A percentile compares a stretch with the other conserved stretches of the same genome.
Conservation (phyloP, 208 protist genomes). For the Acanthamoeba royreba region DNA sequence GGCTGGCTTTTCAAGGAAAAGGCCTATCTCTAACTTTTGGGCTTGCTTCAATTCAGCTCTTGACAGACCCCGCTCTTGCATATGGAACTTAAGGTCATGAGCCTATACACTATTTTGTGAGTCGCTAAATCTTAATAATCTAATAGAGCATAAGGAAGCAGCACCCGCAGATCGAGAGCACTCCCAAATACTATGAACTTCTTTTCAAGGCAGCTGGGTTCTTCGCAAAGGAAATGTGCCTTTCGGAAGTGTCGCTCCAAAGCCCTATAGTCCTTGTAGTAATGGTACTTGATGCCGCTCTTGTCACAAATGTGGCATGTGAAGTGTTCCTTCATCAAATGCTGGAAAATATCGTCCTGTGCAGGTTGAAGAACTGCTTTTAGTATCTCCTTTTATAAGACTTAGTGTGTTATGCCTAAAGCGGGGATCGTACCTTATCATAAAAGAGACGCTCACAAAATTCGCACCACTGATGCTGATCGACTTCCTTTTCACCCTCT, state of each 20-base stretch:
- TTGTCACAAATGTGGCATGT: slow-evolving; percentile 11
- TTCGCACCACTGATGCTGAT: neutral
- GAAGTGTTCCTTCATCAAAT: neutral
- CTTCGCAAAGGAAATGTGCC: slow-evolving; percentile 22
- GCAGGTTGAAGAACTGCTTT: neutral
- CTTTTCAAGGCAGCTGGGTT: neutral
- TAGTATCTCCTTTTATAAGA: neutral
- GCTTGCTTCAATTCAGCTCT: neutral
- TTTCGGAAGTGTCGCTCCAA: neutral
- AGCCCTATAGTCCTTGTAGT: slow-evolving; percentile 15
- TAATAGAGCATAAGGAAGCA: neutral
- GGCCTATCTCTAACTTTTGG: neutral
- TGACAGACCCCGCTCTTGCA: neutral
- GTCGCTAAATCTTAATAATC: too few relatives aligned
- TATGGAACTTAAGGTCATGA: neutral
- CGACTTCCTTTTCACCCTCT: neutral
- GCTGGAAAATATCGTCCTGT: slow-evolving; percentile 10
- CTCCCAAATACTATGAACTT: slow-evolving; percentile 40
- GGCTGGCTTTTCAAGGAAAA: neutral
- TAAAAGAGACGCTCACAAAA: neutral
- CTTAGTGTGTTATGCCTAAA: neutral
- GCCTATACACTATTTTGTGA: too few relatives aligned
- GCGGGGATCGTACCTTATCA: neutral
- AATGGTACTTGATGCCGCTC: slow-evolving; percentile 23
- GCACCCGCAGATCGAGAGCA: neutral